phyloP scores from a whole-genome alignment of 2,329 filamentous ascomycete genomes.

The Claviceps citrina region DNA sequence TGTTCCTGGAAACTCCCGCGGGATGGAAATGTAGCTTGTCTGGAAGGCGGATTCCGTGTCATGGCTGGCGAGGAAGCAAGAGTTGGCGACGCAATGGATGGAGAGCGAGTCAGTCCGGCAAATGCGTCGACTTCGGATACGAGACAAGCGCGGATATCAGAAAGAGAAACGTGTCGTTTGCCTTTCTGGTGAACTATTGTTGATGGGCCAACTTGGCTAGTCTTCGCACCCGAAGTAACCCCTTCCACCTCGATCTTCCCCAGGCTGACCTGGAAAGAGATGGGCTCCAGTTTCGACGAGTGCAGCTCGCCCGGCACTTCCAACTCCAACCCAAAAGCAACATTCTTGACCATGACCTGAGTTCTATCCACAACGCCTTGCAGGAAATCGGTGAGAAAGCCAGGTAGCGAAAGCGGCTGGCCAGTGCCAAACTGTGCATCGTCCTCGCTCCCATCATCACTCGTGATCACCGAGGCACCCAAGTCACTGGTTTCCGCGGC shows the following conservation, averaged over 20 bases:
- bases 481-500: slow-evolving; percentile 46
- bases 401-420: slow-evolving; percentile 50
- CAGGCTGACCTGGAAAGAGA: slow-evolving; percentile 50
- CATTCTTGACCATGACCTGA: slow-evolving; percentile 48
- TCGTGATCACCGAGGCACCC: slow-evolving; percentile 43
- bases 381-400: slow-evolving; percentile 55
- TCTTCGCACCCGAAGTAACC: slow-evolving; percentile 32
- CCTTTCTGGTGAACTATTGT: slow-evolving; percentile 39
- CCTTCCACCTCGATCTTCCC: slow-evolving; percentile 52
- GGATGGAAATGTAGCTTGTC: slow-evolving; percentile 16
- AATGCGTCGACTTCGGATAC: slow-evolving; percentile 55
- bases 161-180: slow-evolving; percentile 49
- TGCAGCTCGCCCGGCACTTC: slow-evolving; percentile 36
- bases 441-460: slow-evolving; percentile 47
- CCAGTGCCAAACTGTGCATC: slow-evolving; percentile 52
- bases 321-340: slow-evolving; percentile 51
- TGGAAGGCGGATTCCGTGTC: slow-evolving; percentile 21
- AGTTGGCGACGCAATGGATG: slow-evolving; percentile 32
- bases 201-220: slow-evolving; percentile 10
- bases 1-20: slow-evolving; percentile 14
- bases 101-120: slow-evolving; percentile 40
- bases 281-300: slow-evolving; percentile 32
- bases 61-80: slow-evolving; percentile 37
- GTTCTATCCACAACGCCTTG: slow-evolving; percentile 60
- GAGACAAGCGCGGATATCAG: slow-evolving; percentile 46